Base-by-base conservation (phyloP, 1,284 basidiomycete species). In the Ustilago hordei region DNA sequence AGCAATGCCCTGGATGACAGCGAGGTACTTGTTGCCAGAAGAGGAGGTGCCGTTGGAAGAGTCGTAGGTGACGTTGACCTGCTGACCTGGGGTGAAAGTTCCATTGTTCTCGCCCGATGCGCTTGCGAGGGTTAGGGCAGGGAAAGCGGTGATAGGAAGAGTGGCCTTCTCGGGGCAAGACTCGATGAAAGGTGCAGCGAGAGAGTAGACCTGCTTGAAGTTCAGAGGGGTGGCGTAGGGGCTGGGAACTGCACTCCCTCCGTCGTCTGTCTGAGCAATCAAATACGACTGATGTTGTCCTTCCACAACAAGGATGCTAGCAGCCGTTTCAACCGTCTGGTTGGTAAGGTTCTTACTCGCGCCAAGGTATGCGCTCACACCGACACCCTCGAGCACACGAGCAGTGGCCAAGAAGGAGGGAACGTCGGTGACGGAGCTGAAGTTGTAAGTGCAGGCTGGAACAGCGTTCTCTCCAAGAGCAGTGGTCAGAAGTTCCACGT, bases 231-330 rank as follows among this genome's bases (percentile, higher is more conserved):
- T 78, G 5, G 81, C 76, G 60, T 71, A 84, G 8, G 78, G 41
- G 23, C 47, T 32, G 0, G 78, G 78, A 28, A 78, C 69, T 3
- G 60, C 57, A 32, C 75, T 78, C 2, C 71, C 69, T 1, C 70
- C 69, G 17, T 73, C 62, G 17, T 61, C 45, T 2, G 62, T 68
- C 62, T 74, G 75, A 9, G 70, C 55, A 70, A 88, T 88, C 31
- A 90, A 69, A 35, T 87, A 84, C 3, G 70, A 68, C 4, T 89
- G 88, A n/a, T 90, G 87, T 41, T 89, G 88, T 0, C 88, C 86
- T 38, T 88, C 88, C 31, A 88, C 89, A 2, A 88, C 85, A 1
- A 90, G 85, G 19, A 89, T 79, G 15, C 66, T 64, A 11, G 66
- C 84, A 3, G 82, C 82, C 2, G 69, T 58, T 28, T 75, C 69